A percentile compares a stretch with the other conserved stretches of the same genome.
phyloP scores from a whole-genome alignment of 164 flowering plant species.

The Dillenia suffruticosa region DNA sequence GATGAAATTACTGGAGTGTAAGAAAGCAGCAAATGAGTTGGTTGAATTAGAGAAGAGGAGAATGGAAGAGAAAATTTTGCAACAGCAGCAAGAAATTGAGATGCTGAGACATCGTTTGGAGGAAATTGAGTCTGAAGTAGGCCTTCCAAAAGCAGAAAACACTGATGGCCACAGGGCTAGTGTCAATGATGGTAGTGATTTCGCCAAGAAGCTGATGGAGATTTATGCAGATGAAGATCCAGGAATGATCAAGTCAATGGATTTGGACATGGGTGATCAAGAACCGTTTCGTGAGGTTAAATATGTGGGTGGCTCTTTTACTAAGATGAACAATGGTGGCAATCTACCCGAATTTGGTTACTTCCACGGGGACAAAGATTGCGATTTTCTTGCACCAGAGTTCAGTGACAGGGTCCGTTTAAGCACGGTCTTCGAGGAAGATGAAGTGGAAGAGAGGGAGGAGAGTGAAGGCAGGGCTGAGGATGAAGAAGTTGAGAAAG shows the following conservation, averaged over 20 bases:
- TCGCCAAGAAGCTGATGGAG: constrained; percentile 59
- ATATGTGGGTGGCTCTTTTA: constrained; percentile 13
- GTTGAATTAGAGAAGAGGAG: constrained; percentile 69
- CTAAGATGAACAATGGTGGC: constrained; percentile 5
- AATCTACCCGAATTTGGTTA: not conserved
- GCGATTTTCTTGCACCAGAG: constrained; percentile 18
- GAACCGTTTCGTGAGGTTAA: constrained; percentile 40
- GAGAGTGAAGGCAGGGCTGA: constrained; percentile 42
- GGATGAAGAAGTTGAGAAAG: constrained; percentile 81
- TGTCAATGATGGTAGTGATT: constrained; percentile 40
- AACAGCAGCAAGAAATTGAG: constrained; percentile 82
- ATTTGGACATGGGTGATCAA: constrained; percentile 67
- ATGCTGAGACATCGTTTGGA: constrained; percentile 62
- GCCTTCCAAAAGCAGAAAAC: constrained; percentile 28
- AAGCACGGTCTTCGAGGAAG: constrained; percentile 92
- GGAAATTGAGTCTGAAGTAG: constrained; percentile 70
- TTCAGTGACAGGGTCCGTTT: constrained; percentile 41
- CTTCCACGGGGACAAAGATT: constrained; percentile 18
- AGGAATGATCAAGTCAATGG: constrained; percentile 94
- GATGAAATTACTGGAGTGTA: constrained; percentile 63
- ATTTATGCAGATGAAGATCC: constrained; percentile 54
- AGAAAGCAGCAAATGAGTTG: constrained; percentile 65
- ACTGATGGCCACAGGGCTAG: constrained; percentile 8
- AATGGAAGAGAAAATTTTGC: constrained; percentile 80
- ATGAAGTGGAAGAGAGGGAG: constrained; percentile 38